Base-by-base conservation (phyloP, 805 yeast genomes). In the Cyberlindnera euphorbiae region DNA sequence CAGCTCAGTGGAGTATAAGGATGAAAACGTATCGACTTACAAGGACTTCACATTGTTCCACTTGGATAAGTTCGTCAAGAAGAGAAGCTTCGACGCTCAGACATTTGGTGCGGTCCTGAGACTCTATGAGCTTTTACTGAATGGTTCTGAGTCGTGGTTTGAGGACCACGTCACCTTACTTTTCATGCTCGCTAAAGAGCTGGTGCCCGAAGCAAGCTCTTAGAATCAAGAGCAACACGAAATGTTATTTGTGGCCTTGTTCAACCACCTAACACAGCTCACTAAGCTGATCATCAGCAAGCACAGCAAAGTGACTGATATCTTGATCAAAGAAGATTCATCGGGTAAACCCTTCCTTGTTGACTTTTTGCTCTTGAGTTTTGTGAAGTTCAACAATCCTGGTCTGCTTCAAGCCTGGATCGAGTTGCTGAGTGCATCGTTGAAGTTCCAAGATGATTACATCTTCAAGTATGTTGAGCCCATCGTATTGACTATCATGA, bases 81-180 rank as follows among this genome's bases (percentile, higher is more conserved):
- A 54, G 5, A 53, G 57, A 33, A 54, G 60, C 21, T 52, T 46
- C 27, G 56, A 60, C 28, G 56, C 71, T 10, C 53, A 58, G 35
- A 60, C 76, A 38, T 62, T 67, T 6, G 62, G 66, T 22, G 56
- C 65, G 14, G 59, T 72, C 1, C 57, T 82, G 28, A 62, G 66
- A 4, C 47, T 81, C 2, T 45, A 71, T 18, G 69, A 65, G 28
- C 39, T 64, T 1, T 50, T 82, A 17, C 46, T 79, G 1, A 75
- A 73, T 45, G 88, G 86, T 0, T 62, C 70, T 11, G 89, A 82
- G 46, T 34, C 62, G 0, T 68, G 74, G 35, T 78, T 80, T 38
- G 63, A 62, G 7, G 58, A 57, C 1, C 65, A 65, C 28, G 67
- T 77, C 22, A 56, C 64, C n/a, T 43, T 55, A 7, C 47, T 75